Evolutionary conservation across 331 rosid genomes (phyloP), one percentile per base, ranked within the genome.

Genomic region (Acacia concinna): DNA sequence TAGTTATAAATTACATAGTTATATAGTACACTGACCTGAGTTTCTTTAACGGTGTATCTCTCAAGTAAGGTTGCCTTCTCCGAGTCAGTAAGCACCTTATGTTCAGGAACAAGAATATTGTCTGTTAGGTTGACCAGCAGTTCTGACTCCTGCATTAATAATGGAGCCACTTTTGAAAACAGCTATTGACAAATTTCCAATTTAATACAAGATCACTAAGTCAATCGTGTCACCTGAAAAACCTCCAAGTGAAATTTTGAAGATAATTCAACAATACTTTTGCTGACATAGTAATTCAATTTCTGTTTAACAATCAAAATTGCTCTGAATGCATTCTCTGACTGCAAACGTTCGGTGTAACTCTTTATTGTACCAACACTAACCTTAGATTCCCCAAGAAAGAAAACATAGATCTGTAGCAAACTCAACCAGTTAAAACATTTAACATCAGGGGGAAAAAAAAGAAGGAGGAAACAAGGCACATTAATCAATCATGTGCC

Each of bases 51-150:
- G 0, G 97, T 88, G 68, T 90, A 92, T 71, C 89, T 81, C 84
- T 92, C 94, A 35, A 92, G 81, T 79, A 91, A 78, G 8, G 94
- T 89, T 72, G 84, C 90, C 82, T 94, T 94, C 81, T 91, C 96
- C 32, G 81, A 71, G 0, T 71, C 88, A 23, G 84, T 79, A 52
- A 91, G 94, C 10, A 94, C 74, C 79, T 83, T 90, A 83, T 94
- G 98, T 83, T 86, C 84, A 3, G 97, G 96, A 49, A 91, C 94
- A 68, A 88, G 91, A 49, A 63, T 88, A 44, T 91, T 93, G 51
- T 80, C 88, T 71, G 81, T 90, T 17, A 94, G 77, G 82, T 94
- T 94, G 15, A 90, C 84, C 67, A 90, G 73, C 67, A 94, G 79
- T 57, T 93, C 97, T 12, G 88, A 85, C 79, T 93, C 97, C 97